Conservation (phyloP, 768 basidiomycete species). For the Serpula lacrymans region DNA sequence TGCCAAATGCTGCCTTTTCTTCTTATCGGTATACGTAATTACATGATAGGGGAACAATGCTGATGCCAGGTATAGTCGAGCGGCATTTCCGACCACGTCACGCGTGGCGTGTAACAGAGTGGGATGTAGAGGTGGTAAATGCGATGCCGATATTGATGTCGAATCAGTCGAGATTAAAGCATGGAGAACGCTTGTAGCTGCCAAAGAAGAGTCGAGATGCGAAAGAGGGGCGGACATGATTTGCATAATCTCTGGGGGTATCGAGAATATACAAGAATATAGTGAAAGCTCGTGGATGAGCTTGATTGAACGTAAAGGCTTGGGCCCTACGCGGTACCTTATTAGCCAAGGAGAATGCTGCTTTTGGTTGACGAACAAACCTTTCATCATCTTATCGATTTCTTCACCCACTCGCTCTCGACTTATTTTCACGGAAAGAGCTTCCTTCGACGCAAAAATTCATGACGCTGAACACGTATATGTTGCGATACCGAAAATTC, state of each 20-base stretch:
- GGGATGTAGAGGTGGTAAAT: slow-evolving; percentile 45
- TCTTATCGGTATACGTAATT: slow-evolving; percentile 58
- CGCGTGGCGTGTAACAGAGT: slow-evolving; percentile 32
- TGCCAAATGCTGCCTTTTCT: slow-evolving; percentile 56
- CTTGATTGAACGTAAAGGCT: slow-evolving; percentile 71
- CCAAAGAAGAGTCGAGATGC: slow-evolving; percentile 42
- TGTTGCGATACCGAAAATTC: not conserved
- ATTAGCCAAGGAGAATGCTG: not conserved
- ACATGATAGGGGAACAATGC: slow-evolving; percentile 69
- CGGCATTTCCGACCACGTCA: slow-evolving; percentile 30
- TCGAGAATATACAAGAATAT: slow-evolving; percentile 62
- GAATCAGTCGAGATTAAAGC: slow-evolving; percentile 36
- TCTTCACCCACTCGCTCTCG: slow-evolving; percentile 92
- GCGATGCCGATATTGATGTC: slow-evolving; percentile 16
- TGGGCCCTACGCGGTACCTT: slow-evolving; percentile 46
- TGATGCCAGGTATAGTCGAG: slow-evolving; percentile 77
- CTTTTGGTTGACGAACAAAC: too few relatives aligned
- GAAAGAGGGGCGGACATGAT: slow-evolving; percentile 44
- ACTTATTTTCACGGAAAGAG: slow-evolving; percentile 75
- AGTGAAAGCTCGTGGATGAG: slow-evolving; percentile 74
- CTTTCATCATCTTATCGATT: slow-evolving; percentile 90
- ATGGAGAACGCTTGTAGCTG: slow-evolving; percentile 58
- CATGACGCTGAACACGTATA: not conserved
- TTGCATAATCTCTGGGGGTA: slow-evolving; percentile 42
- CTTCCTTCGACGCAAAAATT: slow-evolving; percentile 39